Evolutionary conservation across 2,329 filamentous ascomycete species (phyloP), one percentile per base, ranked within the genome.

Genomic region (Fusarium irregulare): DNA sequence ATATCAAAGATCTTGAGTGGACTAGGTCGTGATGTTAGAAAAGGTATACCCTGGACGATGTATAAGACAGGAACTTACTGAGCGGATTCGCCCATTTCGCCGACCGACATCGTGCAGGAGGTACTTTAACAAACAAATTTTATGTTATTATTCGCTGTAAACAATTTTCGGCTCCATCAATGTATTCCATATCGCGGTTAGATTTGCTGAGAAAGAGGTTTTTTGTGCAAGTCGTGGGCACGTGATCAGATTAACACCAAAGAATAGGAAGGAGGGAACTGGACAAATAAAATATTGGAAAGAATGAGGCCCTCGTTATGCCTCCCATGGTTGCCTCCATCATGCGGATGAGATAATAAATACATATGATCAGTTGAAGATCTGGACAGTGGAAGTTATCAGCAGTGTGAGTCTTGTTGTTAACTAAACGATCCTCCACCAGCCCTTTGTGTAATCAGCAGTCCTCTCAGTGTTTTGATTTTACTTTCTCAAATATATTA

Each of bases 1-100:
- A 83, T 76, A 69, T 88, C 85, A 71, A 91, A 90, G 51, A 91
- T 81, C 71, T 86, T 87, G 68, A 89, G 82, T 12, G 87, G 87
- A 75, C 88, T 89, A 58, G 34, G 34, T 41, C 23, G n/a, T 12
- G 16, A 13, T 37, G 48, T 75, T 56, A 75, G 64, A 25, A 51
- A 51, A 32, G 41, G 41, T 44, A 64, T 74, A 74, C 70, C 61
- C 66, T 73, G 50, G 66, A 74, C 70, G 27, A 18, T 53, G 18
- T 20, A 20, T 8, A 56, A 20, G 21, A 27, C 25, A 23, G 44
- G 21, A 46, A 68, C 74, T 50, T 53, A 76, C 74, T 76, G 74
- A 54, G 64, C 57, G 20, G 73, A 73, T 27, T 68, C 68, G 45
- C 64, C 68, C 53, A 45, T 60, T 8, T 59, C 61, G n/a, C 49